These are phyloP conservation scores for Acanthamoeba culbertsoni DNA, from an alignment of 208 protist species.

Conservation along the genomic window DNA sequence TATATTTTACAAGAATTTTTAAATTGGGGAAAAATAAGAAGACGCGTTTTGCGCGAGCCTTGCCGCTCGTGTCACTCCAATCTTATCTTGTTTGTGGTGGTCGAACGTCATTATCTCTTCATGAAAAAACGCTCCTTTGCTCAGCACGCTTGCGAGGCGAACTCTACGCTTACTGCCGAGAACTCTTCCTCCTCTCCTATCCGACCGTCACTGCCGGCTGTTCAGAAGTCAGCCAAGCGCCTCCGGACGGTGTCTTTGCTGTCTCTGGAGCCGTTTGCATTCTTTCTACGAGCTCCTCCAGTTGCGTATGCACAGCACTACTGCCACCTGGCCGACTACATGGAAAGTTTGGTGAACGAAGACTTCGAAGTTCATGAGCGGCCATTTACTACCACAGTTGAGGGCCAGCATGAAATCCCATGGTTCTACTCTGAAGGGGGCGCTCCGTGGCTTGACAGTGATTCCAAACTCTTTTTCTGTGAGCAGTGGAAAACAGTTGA, in stretches of 20 bases:
- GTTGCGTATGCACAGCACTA: slow-evolving; percentile 47
- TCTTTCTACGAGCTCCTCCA: slow-evolving; percentile 20
- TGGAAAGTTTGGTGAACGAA: slow-evolving; percentile 41
- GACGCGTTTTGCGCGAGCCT: too few species aligned
- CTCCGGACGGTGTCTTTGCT: slow-evolving; percentile 28
- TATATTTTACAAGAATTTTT: too few species aligned
- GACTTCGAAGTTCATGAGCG: neutral
- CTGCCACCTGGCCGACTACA: neutral
- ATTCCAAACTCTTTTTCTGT: slow-evolving; percentile 12
- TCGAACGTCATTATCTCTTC: too few species aligned
- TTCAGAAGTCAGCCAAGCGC: neutral
- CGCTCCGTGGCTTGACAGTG: neutral
- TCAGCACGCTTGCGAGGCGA: too few species aligned
- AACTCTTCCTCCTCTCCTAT: too few species aligned
- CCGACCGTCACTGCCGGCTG: neutral
- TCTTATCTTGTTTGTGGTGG: too few species aligned
- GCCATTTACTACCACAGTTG: neutral
- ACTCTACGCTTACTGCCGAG: too few species aligned
- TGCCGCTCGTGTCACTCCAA: too few species aligned
- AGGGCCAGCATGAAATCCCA: neutral
- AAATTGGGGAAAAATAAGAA: too few species aligned
- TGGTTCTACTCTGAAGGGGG: neutral
- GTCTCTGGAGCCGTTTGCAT: slow-evolving; percentile 32
- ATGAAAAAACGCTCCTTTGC: too few species aligned
- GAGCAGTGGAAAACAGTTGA: slow-evolving; percentile 30